A percentile compares a stretch with the other conserved stretches of the same genome.
These are phyloP conservation scores for Thymus quinquecostatus DNA, from an alignment of 257 asterid species.

Conservation along the genomic window DNA sequence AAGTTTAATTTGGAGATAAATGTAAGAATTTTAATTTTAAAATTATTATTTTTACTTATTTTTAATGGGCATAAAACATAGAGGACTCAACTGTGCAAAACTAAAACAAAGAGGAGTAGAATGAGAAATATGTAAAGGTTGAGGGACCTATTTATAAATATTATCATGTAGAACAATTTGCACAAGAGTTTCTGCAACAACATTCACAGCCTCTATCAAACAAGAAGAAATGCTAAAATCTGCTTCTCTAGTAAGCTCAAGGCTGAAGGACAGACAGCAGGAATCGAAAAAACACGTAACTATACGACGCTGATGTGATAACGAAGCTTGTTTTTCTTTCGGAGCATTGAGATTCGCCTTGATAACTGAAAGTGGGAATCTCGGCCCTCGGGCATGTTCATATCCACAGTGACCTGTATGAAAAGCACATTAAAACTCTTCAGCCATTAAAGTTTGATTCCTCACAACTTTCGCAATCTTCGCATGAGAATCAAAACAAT, in stretches of 20 bases:
- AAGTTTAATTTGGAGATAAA: too few relatives aligned
- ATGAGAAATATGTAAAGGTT: not conserved
- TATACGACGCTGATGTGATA: conserved; percentile 7
- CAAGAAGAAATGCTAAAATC: not conserved
- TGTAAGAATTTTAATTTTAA: too few relatives aligned
- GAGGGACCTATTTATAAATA: not conserved
- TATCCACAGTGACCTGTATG: conserved; percentile 34
- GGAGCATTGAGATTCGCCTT: not conserved
- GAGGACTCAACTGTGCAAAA: too few relatives aligned
- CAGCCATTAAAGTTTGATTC: not conserved
- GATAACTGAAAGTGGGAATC: conserved; percentile 6
- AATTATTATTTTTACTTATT: too few relatives aligned
- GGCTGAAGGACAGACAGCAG: conserved; percentile 7
- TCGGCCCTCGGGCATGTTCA: conserved; percentile 11
- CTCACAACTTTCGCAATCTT: not conserved
- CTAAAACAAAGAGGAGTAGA: not conserved
- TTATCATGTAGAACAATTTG: not conserved
- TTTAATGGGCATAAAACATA: too few relatives aligned
- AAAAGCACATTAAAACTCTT: not conserved
- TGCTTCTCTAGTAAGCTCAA: not conserved
- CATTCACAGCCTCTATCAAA: not conserved
- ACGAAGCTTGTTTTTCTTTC: not conserved
- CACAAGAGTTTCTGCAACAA: not conserved
- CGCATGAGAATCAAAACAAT: not conserved
- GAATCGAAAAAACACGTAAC: not conserved